Conservation (phyloP, 352 stramenopile genomes). For the Aphanomyces euteiches region DNA sequence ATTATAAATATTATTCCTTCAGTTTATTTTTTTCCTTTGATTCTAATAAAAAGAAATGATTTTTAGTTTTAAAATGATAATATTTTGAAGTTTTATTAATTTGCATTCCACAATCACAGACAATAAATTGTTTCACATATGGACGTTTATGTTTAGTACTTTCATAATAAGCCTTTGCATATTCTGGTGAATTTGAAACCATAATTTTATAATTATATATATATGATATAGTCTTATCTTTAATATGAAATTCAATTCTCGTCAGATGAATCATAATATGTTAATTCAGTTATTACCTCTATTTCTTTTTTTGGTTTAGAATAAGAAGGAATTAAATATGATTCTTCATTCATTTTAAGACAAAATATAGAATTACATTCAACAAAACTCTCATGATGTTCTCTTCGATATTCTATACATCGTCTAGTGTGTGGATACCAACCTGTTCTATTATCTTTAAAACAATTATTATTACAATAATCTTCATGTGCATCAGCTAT, state of each 20-base stretch:
- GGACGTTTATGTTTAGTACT: background rate
- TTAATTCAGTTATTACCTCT: constrained; percentile 8
- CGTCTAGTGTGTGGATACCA: background rate
- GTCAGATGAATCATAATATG: background rate
- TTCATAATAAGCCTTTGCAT: constrained; percentile 9
- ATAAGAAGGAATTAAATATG: background rate
- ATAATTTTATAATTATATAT: constrained; percentile 10
- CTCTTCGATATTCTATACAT: constrained; percentile 1
- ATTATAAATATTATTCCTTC: background rate
- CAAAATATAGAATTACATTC: constrained; percentile 5
- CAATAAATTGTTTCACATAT: constrained; percentile 5
- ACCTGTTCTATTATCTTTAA: constrained; percentile 8
- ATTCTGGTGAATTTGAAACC: constrained; percentile 2
- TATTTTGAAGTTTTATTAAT: background rate
- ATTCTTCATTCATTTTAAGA: constrained; percentile 3
- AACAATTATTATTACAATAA: constrained; percentile 12
- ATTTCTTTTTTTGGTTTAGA: too few relatives aligned
- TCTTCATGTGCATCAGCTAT: constrained; percentile 1
- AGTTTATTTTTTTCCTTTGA: constrained; percentile 6
- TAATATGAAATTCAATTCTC: constrained; percentile 8
- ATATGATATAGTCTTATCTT: constrained; percentile 2
- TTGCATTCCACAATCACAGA: background rate
- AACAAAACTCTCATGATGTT: constrained; percentile 4
- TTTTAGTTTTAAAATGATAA: constrained; percentile 5
- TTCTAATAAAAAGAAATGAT: constrained; percentile 1